Evolutionary conservation across 371 early-diverging fungal genomes (phyloP).

Genomic region (Capniomyces stellatus): DNA sequence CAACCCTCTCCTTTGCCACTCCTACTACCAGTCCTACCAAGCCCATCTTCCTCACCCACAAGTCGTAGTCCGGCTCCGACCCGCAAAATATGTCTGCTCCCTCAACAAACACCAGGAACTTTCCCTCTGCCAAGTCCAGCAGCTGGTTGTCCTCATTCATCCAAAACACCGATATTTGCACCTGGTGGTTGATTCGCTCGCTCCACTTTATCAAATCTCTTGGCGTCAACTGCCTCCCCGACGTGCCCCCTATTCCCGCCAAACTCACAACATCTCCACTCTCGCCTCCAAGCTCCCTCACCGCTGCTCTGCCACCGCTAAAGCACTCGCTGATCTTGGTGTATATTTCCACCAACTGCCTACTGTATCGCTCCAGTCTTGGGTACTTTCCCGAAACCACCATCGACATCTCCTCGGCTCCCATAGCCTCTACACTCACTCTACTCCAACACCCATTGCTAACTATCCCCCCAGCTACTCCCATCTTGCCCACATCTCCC

Average conservation of each 20-base stretch:
- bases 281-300: not conserved
- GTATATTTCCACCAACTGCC: not conserved
- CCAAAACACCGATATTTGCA: not conserved
- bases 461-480: not conserved
- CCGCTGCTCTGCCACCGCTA: too few species aligned
- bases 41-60: conserved; percentile 39
- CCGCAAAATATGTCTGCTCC: conserved; percentile 77
- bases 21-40: conserved; percentile 51
- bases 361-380: not conserved
- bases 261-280: not conserved
- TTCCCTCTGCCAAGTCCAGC: conserved; percentile 3
- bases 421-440: not conserved
- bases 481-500: not conserved
- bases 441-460: not conserved
- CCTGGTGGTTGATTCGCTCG: conserved; percentile 7
- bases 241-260: not conserved
- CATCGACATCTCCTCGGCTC: not conserved
- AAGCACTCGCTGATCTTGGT: not conserved
- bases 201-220: conserved; percentile 24
- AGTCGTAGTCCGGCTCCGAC: conserved; percentile 52
- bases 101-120: conserved; percentile 42
- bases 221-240: conserved; percentile 9
- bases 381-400: not conserved
- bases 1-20: conserved; percentile 48
- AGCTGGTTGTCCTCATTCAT: not conserved